Conservation (phyloP, 2,329 filamentous ascomycete genomes). For the Diaporthe ampelina region DNA sequence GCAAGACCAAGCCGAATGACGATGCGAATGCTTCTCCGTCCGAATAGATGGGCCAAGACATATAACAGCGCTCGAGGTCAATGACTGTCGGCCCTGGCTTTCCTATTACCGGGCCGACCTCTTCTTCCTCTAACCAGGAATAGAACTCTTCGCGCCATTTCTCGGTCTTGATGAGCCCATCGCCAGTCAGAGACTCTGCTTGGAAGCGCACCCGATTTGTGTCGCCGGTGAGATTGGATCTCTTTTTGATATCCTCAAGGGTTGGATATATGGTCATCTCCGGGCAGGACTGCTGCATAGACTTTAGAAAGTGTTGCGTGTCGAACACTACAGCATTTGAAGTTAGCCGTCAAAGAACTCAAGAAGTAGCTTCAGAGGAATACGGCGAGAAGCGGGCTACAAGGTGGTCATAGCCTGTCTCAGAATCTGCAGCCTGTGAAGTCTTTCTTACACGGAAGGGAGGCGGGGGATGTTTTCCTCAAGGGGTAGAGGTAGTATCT, state of each 20-base stretch:
- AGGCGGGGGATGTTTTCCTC: too few relatives aligned
- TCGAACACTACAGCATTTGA: slow-evolving; percentile 14
- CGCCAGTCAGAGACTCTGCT: slow-evolving; percentile 27
- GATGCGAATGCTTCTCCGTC: slow-evolving; percentile 43
- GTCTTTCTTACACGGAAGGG: too few relatives aligned
- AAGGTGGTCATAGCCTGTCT: too few relatives aligned
- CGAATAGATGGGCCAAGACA: slow-evolving; percentile 30
- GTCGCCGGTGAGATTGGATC: not conserved
- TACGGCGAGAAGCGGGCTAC: too few relatives aligned
- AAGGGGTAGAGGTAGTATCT: too few relatives aligned
- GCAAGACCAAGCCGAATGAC: slow-evolving; percentile 51
- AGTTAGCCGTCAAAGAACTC: too few relatives aligned
- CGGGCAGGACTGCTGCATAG: slow-evolving; percentile 30
- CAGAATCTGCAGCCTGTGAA: too few relatives aligned
- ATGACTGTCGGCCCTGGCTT: slow-evolving; percentile 1
- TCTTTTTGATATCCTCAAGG: not conserved
- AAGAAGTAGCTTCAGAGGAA: too few relatives aligned
- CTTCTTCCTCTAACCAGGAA: slow-evolving; percentile 13
- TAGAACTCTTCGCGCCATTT: slow-evolving; percentile 27
- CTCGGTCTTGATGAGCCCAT: slow-evolving; percentile 4
- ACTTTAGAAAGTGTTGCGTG: slow-evolving; percentile 22
- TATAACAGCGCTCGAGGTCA: slow-evolving; percentile 31
- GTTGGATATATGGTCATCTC: slow-evolving; percentile 30
- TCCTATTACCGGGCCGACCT: not conserved
- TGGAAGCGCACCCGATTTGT: slow-evolving; percentile 6